Percentiles rank a stretch among this genome's conserved stretches.
Evolutionary conservation across 345 rosid species (phyloP).

Genomic region (Gossypium stocksii): DNA sequence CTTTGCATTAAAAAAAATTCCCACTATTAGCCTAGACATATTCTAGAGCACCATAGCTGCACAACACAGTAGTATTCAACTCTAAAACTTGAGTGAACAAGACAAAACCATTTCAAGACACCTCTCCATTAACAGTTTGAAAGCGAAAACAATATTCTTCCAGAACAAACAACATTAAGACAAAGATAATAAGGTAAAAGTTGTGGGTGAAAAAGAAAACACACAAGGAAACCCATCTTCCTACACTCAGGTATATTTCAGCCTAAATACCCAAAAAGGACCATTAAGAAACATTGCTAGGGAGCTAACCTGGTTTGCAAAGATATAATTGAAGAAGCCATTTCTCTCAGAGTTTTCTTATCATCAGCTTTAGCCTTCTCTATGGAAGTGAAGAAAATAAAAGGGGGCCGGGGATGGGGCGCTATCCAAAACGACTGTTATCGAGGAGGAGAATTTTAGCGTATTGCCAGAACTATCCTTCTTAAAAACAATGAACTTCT

Average conservation of each 20-base stretch:
- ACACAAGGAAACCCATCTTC: background rate
- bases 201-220: background rate
- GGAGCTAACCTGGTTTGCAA: constrained; percentile 5
- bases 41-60: constrained; percentile 10
- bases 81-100: background rate
- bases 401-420: too few species aligned
- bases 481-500: background rate
- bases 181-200: background rate
- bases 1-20: background rate
- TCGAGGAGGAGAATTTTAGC: background rate
- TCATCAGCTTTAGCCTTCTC: constrained; percentile 25
- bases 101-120: constrained; percentile 1
- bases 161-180: background rate
- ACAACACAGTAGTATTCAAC: background rate
- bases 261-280: background rate
- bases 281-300: background rate
- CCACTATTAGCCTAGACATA: background rate
- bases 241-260: background rate
- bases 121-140: background rate
- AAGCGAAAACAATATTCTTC: background rate
- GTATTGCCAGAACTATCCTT: background rate
- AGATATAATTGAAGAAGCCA: constrained; percentile 7
- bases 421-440: constrained; percentile 13
- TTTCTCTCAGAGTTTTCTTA: constrained; percentile 12
- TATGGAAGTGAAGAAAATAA: constrained; percentile 6